Conservation (phyloP, 495 filamentous ascomycete genomes). For the Haplographium delicatum region DNA sequence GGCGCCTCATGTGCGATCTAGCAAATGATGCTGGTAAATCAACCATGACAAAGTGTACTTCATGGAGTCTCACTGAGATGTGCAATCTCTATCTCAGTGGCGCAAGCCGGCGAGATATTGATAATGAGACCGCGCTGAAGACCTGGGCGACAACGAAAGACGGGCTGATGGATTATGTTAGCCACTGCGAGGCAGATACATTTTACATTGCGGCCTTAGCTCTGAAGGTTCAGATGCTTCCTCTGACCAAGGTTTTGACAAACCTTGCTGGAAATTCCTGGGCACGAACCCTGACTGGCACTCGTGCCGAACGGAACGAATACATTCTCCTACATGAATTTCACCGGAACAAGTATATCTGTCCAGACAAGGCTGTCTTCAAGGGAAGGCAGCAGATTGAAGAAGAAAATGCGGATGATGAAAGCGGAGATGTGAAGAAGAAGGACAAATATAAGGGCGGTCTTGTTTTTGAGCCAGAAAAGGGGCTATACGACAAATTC, state of each 20-base stretch:
- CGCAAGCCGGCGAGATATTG: conserved; percentile 66
- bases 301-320: conserved; percentile 94
- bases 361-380: conserved; percentile 81
- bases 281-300: conserved; percentile 92
- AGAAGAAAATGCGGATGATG: conserved; percentile 67
- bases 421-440: conserved; percentile 72
- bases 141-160: conserved; percentile 79
- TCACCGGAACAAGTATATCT: conserved; percentile 92
- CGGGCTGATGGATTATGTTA: conserved; percentile 87
- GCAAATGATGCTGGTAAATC: conserved; percentile 97
- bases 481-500: conserved; percentile 93
- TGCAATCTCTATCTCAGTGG: conserved; percentile 76
- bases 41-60: conserved; percentile 93
- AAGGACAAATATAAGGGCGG: conserved; percentile 99
- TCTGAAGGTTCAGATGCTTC: conserved; percentile 81
- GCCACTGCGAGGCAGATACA: conserved; percentile 89
- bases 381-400: conserved; percentile 61
- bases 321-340: conserved; percentile 99
- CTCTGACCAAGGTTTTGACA: conserved; percentile 89
- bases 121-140: conserved; percentile 81
- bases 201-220: conserved; percentile 92
- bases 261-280: conserved; percentile 98
- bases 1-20: conserved; percentile 87
- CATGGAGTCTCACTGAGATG: conserved; percentile 97
- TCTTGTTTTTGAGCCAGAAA: conserved; percentile 96